Conservation (phyloP, 2,329 filamentous ascomycete genomes). For the Blastomyces parvus region DNA sequence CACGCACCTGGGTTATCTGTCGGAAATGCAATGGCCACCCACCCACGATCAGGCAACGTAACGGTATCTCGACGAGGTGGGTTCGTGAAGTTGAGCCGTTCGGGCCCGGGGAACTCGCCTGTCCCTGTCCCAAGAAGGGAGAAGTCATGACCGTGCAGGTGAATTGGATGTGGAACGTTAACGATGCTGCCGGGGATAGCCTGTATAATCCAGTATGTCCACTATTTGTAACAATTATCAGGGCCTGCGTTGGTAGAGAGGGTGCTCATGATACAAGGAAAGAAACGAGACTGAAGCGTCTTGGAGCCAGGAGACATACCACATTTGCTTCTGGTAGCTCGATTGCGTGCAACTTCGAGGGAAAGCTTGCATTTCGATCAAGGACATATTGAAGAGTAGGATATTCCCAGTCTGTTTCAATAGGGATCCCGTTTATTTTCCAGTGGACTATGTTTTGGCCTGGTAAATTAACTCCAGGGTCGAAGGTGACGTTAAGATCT, state of each 20-base stretch:
- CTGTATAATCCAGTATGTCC: constrained; percentile 44
- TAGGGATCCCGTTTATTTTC: constrained; percentile 32
- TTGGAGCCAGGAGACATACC: constrained; percentile 6
- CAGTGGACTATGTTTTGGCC: constrained; percentile 19
- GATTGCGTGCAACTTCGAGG: constrained; percentile 32
- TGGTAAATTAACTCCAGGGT: constrained; percentile 13
- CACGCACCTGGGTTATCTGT: constrained; percentile 38
- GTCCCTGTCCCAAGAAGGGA: constrained; percentile 19
- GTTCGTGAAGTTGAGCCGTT: constrained; percentile 20
- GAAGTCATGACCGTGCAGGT: constrained; percentile 26
- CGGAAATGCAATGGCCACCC: constrained; percentile 34
- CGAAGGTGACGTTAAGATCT: constrained; percentile 17
- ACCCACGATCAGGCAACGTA: constrained; percentile 30
- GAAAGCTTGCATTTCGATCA: constrained; percentile 34
- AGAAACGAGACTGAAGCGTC: neutral
- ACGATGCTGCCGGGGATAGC: constrained; percentile 24
- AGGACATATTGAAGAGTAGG: constrained; percentile 39
- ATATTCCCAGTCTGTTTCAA: constrained; percentile 36
- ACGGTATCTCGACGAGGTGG: constrained; percentile 34
- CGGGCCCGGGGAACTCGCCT: constrained; percentile 16
- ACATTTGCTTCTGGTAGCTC: constrained; percentile 26
- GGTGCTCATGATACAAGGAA: neutral
- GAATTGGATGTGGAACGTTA: constrained; percentile 31
- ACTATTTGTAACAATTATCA: constrained; percentile 19
- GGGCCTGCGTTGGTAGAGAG: neutral